Base-by-base conservation (phyloP, 768 basidiomycete species). In the Lyophyllum semitale region DNA sequence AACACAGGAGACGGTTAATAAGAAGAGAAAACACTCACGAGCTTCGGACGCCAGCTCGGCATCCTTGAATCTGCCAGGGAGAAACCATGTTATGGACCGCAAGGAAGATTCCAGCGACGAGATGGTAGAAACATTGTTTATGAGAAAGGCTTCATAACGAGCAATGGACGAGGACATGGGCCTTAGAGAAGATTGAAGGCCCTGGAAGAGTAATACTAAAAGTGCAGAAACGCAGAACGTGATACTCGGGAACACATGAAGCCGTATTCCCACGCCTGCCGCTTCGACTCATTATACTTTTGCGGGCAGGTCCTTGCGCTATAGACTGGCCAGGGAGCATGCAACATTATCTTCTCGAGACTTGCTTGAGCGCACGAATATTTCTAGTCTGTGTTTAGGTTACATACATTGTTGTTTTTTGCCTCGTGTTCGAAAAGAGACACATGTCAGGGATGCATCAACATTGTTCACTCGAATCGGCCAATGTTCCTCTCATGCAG, bases 31-130 rank as follows among this genome's bases (percentile, higher is more conserved):
- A 44, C 58, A 91, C 94, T 81, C 62, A 96, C 95, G 77, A 65
- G 89, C 85, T 83, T 98, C 96, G 12, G 93, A 94, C 56, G 92
- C 95, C 47, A 98, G 77, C 70, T 98, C 95, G 43, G 95, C 94
- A 80, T 98, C 95, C 73, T 93, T 94, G 82, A 98, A 98, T 60
- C 95, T 83, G 57, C 95, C 95, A 41, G 96, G 96, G 41, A 98
- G 75, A 64, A 98, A 87, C 95, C 95, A 98, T 43, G 94, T 95
- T 54, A 98, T 73, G 35, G 93, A 95, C 60, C 93, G 80, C 59
- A 98, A 72, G 25, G 89, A 85, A 17, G 90, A 93, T 71, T 98
- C 96, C 62, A 98, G 73, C n/a, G 87, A 84, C 18, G 89, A 87
- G 48, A 98, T 91, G 20, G 91, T 86, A 1, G 88, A 85, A 22